phyloP scores from a whole-genome alignment of 2,329 filamentous ascomycete species.

The Trichophyton equinum region DNA sequence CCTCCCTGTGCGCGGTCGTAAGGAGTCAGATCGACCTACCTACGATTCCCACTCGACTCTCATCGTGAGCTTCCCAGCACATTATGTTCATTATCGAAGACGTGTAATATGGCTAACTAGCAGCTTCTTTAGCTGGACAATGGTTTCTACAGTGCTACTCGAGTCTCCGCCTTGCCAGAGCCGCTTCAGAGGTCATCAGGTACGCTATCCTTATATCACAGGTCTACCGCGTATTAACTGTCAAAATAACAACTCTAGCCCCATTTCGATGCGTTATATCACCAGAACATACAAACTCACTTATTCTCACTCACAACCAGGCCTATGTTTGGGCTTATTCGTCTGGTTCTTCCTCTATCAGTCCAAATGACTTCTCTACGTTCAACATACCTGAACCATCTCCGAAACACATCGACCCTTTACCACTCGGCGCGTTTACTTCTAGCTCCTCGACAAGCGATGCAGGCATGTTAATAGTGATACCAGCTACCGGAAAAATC shows the following conservation, averaged over 20 bases:
- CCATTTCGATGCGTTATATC: conserved; percentile 54
- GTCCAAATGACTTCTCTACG: conserved; percentile 43
- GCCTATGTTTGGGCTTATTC: conserved; percentile 82
- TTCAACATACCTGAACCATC: conserved; percentile 67
- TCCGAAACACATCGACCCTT: conserved; percentile 47
- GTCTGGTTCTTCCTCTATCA: conserved; percentile 31
- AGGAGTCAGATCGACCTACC: not conserved
- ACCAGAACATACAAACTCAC: conserved; percentile 56
- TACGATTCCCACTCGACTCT: not conserved
- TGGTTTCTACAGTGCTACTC: conserved; percentile 71
- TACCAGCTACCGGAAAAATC: conserved; percentile 71
- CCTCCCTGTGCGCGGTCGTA: conserved; percentile 6
- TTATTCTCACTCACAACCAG: conserved; percentile 67
- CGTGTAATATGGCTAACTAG: conserved; percentile 9
- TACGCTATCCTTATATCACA: conserved; percentile 31
- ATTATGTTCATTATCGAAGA: not conserved
- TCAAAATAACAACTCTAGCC: conserved; percentile 31
- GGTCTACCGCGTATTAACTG: not conserved
- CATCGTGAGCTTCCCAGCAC: not conserved
- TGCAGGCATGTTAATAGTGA: conserved; percentile 74
- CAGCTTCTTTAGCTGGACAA: conserved; percentile 59
- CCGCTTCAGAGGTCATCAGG: conserved; percentile 55
- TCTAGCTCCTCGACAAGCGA: conserved; percentile 66
- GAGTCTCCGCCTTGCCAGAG: conserved; percentile 70
- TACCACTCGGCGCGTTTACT: conserved; percentile 74